Percentiles rank a stretch among this genome's conserved stretches.
These are phyloP conservation scores for Cucumis melo DNA, from an alignment of 306 rosid genomes.

Conservation along the genomic window DNA sequence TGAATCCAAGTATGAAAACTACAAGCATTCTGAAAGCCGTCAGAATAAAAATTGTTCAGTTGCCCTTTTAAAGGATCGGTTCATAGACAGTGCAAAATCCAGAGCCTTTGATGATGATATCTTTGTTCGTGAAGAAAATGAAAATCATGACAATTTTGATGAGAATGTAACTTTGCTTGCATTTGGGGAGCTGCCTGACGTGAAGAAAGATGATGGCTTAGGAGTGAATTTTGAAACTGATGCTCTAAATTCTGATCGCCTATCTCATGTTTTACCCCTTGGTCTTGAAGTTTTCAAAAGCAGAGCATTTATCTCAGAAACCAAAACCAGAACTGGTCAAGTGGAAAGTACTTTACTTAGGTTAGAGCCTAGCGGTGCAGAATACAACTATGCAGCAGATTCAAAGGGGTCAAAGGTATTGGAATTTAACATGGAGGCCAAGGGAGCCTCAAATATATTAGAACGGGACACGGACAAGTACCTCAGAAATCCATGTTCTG, in stretches of 20 bases:
- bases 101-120: constrained; percentile 17
- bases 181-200: constrained; percentile 21
- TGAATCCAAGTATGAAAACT: constrained; percentile 24
- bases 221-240: constrained; percentile 32
- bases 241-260: constrained; percentile 28
- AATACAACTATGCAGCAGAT: constrained; percentile 80
- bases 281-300: constrained; percentile 91
- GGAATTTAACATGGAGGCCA: constrained; percentile 89
- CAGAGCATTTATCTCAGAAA: constrained; percentile 53
- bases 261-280: constrained; percentile 52
- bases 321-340: constrained; percentile 34
- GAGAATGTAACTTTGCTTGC: constrained; percentile 13
- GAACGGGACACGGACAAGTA: constrained; percentile 76
- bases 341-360: constrained; percentile 51
- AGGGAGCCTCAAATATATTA: constrained; percentile 84
- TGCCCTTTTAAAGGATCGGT: constrained; percentile 18
- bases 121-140: constrained; percentile 16
- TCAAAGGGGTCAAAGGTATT: constrained; percentile 91
- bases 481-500: constrained; percentile 92
- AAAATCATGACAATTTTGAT: constrained; percentile 6
- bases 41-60: constrained; percentile 13
- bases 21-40: constrained; percentile 15
- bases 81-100: constrained; percentile 17
- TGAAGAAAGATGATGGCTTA: constrained; percentile 27
- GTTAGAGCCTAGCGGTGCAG: constrained; percentile 81